Base-by-base conservation (phyloP, 2,329 filamentous ascomycete species). In the Leptographium radiaticola region DNA sequence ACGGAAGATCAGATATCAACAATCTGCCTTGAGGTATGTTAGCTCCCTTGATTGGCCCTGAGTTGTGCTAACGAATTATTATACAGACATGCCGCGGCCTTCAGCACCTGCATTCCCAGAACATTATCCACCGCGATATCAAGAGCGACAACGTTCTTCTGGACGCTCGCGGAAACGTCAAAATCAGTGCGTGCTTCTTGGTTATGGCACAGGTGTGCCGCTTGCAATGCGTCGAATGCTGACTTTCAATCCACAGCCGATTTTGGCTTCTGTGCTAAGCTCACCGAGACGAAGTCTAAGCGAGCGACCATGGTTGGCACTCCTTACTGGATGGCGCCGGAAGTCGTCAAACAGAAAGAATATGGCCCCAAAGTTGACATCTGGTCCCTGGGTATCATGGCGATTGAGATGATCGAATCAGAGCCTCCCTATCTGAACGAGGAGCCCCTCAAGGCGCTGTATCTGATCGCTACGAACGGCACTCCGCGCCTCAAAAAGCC, bases 301-400 rank as follows among this genome's bases (percentile, higher is more conserved):
- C 90, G 93, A 68, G 90, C 91, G 45, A 98, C 93, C 55, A 97
- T 98, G 93, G 93, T 98, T 53, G 93, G 93, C 59, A 98, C 93
- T 38, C 93, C 93, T 16, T 98, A 97, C 76, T 98, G 93, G 93
- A 98, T 98, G 93, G 93, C 93, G 10, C 93, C 93, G 40, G 93
- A 98, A 70, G 93, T 98, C 46, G 93, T 98, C 67, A 97, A 97
- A 74, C 93, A 97, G 69, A 97, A 97, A 74, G 91, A 96, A 70
- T 98, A 98, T 65, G 93, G 91, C 42, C 87, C 87, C 65, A 97
- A 97, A 76, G 93, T 97, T 58, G 93, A 98, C 66, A 95, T 97
- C 66, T 98, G 93, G 93, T 96, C 90, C 34, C 75, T 98, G 58
- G 93, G 93, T 65, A 98, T 98, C 71, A 98, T 97, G 93, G 91